Evolutionary conservation across 73 alveolate species (phyloP).

Genomic region (Stentor coeruleus): DNA sequence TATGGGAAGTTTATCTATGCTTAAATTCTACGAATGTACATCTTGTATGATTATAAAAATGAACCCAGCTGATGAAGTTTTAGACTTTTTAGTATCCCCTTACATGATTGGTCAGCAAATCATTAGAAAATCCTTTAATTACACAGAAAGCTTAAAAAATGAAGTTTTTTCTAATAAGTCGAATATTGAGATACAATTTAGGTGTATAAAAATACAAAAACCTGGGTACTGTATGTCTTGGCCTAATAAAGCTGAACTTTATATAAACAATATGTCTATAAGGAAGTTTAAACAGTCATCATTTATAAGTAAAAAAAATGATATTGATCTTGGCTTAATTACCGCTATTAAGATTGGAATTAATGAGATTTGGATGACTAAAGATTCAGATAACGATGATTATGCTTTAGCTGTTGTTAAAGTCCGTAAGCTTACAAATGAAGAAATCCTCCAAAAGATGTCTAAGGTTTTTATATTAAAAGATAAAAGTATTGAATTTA

Average conservation of each 20-base stretch:
- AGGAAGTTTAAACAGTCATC: constrained; percentile 41
- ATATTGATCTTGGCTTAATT: constrained; percentile 37
- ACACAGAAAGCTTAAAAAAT: not conserved
- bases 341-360: constrained; percentile 30
- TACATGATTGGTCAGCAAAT: not conserved
- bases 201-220: constrained; percentile 49
- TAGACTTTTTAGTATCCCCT: not conserved
- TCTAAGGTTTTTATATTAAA: not conserved
- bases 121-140: not conserved
- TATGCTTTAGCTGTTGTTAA: constrained; percentile 36
- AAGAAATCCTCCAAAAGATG: constrained; percentile 29
- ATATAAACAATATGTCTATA: constrained; percentile 25
- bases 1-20: not conserved
- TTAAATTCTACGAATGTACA: not conserved
- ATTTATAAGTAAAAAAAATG: constrained; percentile 55
- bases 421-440: constrained; percentile 33
- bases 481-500: not conserved
- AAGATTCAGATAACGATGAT: constrained; percentile 12
- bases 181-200: constrained; percentile 30
- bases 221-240: constrained; percentile 45
- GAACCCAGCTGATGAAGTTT: constrained; percentile 3
- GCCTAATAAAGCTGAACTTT: constrained; percentile 46
- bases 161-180: not conserved
- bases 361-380: constrained; percentile 31
- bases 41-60: not conserved